Percentiles rank a stretch among this genome's conserved stretches.
phyloP scores from a whole-genome alignment of 2,329 filamentous ascomycete species.

The Xylariaceae sp. region DNA sequence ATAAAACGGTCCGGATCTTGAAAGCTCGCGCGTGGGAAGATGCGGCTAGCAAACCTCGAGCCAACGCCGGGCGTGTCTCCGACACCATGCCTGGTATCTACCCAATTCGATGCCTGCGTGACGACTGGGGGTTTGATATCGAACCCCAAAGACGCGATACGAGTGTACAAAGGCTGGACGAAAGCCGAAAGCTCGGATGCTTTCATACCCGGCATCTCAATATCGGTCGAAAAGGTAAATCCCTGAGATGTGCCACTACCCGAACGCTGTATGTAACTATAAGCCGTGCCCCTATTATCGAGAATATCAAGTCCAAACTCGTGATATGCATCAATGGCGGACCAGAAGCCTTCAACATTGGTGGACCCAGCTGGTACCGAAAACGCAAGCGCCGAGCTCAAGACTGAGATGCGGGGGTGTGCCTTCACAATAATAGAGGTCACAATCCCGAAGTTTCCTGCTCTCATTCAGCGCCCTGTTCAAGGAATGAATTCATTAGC shows the following conservation, averaged over 20 bases:
- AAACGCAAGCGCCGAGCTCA: conserved; percentile 21
- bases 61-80: conserved; percentile 28
- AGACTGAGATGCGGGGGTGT: conserved; percentile 21
- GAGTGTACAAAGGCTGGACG: conserved; percentile 31
- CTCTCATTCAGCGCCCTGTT: not conserved
- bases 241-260: conserved; percentile 19
- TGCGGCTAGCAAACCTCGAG: conserved; percentile 30
- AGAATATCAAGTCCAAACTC: conserved; percentile 31
- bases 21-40: conserved; percentile 30
- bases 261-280: conserved; percentile 30
- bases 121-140: conserved; percentile 22
- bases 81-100: conserved; percentile 18
- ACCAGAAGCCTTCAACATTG: conserved; percentile 26
- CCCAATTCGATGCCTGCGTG: conserved; percentile 28
- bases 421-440: conserved; percentile 30
- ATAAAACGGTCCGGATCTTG: conserved; percentile 19
- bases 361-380: conserved; percentile 7
- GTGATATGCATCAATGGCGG: conserved; percentile 32
- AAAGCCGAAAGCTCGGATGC: conserved; percentile 24
- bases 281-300: conserved; percentile 34
- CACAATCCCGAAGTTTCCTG: conserved; percentile 30
- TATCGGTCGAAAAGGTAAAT: conserved; percentile 30
- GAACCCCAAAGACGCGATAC: conserved; percentile 31
- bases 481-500: too few species aligned
- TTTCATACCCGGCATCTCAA: conserved; percentile 32